These are phyloP conservation scores for Aspergillus ellipticus DNA, from an alignment of 495 filamentous ascomycete genomes.

Conservation along the genomic window DNA sequence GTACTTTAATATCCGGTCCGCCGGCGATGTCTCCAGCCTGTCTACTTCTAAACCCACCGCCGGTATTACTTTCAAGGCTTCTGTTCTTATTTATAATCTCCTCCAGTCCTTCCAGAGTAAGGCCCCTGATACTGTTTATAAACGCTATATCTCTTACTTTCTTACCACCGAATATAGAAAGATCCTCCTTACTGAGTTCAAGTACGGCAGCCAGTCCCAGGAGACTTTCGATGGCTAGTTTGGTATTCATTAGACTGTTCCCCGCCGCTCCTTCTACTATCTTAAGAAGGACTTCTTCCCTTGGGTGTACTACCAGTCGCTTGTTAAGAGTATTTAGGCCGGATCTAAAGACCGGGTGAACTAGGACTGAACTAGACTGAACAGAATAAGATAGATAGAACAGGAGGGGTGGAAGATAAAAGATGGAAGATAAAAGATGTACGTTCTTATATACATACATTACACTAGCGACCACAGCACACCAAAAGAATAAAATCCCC, in stretches of 20 bases:
- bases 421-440: no score
- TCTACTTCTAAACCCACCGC: conserved; percentile 68
- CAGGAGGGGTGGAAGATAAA: no score
- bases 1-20: conserved; percentile 64
- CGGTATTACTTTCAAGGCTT: conserved; percentile 60
- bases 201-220: conserved; percentile 65
- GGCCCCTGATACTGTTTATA: conserved; percentile 48
- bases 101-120: conserved; percentile 52
- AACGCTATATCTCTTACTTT: conserved; percentile 68
- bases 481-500: no score
- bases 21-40: conserved; percentile 62
- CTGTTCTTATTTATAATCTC: conserved; percentile 56
- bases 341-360: conserved; percentile 53
- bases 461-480: no score
- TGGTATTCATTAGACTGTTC: conserved; percentile 54
- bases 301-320: conserved; percentile 57
- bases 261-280: conserved; percentile 56
- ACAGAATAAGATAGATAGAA: no score
- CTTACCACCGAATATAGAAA: conserved; percentile 63
- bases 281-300: conserved; percentile 73
- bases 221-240: conserved; percentile 59
- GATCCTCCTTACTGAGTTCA: conserved; percentile 68
- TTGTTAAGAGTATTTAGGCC: conserved; percentile 61
- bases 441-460: no score
- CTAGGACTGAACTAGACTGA: background rate